A percentile compares a stretch with the other conserved stretches of the same genome.
Evolutionary conservation across 2,329 filamentous ascomycete genomes (phyloP).

Genomic region (Decorospora gaudefroyi): DNA sequence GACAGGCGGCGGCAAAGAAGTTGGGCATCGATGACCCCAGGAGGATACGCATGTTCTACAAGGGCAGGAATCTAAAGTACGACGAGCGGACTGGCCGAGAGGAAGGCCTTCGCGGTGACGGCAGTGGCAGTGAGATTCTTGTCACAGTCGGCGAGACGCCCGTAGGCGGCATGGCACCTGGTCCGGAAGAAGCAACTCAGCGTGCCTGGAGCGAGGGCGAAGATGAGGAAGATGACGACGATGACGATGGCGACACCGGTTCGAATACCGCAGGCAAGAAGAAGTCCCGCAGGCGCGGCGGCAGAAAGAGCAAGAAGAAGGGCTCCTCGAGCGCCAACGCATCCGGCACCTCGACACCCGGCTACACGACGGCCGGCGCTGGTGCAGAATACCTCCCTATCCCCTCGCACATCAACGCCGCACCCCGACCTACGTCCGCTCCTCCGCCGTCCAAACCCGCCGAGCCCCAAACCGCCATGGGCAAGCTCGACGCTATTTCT

Average conservation of each 20-base stretch:
- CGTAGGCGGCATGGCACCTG: constrained; percentile 49
- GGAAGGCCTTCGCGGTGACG: constrained; percentile 63
- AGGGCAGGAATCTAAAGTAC: constrained; percentile 71
- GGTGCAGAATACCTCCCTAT: constrained; percentile 48
- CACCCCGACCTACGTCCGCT: constrained; percentile 42
- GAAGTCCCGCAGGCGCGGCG: constrained; percentile 41
- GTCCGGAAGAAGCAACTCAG: constrained; percentile 41
- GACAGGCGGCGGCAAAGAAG: constrained; percentile 68
- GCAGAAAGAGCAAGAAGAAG: constrained; percentile 54
- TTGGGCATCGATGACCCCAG: constrained; percentile 63
- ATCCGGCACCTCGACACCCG: constrained; percentile 50
- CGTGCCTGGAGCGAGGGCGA: constrained; percentile 40
- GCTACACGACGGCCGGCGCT: constrained; percentile 38
- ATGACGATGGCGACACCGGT: constrained; percentile 35
- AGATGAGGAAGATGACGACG: constrained; percentile 49
- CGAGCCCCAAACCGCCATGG: constrained; percentile 46
- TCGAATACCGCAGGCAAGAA: constrained; percentile 39
- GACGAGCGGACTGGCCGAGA: constrained; percentile 60
- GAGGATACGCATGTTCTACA: constrained; percentile 72
- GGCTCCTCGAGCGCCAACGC: constrained; percentile 49
- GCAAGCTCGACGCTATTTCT: constrained; percentile 69
- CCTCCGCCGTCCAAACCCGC: constrained; percentile 40
- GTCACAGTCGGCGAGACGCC: constrained; percentile 60
- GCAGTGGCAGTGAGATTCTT: constrained; percentile 63
- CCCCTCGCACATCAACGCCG: constrained; percentile 41